Evolutionary conservation across 331 rosid species (phyloP).

Genomic region (Cydonia oblonga): DNA sequence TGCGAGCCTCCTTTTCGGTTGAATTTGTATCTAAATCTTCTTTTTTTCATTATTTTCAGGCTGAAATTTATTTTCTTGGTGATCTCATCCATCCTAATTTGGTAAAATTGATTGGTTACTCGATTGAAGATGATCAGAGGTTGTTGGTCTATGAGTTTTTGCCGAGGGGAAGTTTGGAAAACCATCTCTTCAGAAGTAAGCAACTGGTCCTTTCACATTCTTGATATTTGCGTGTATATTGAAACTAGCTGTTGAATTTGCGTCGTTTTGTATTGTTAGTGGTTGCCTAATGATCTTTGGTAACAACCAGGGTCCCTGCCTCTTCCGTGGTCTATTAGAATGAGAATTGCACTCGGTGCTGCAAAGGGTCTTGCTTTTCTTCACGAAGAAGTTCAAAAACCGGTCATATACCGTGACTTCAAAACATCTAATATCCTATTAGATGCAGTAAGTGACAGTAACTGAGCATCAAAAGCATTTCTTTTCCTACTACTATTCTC

Average conservation of each 20-base stretch:
- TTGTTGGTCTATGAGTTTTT: slow-evolving; percentile 71
- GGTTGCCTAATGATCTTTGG: slow-evolving; percentile 22
- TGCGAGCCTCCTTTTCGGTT: neutral
- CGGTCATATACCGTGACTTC: slow-evolving; percentile 85
- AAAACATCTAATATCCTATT: slow-evolving; percentile 85
- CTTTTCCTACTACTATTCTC: neutral
- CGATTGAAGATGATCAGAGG: slow-evolving; percentile 83
- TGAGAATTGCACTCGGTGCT: slow-evolving; percentile 60
- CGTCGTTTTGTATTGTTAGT: neutral
- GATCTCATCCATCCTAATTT: slow-evolving; percentile 66
- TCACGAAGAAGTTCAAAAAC: slow-evolving; percentile 75
- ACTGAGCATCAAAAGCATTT: neutral
- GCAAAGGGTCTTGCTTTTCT: slow-evolving; percentile 49
- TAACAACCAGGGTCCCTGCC: slow-evolving; percentile 85
- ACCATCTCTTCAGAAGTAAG: slow-evolving; percentile 84
- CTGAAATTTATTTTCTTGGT: slow-evolving; percentile 70
- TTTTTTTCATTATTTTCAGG: slow-evolving; percentile 26
- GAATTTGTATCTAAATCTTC: slow-evolving; percentile 7
- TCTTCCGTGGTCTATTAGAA: slow-evolving; percentile 89
- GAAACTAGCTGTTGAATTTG: neutral
- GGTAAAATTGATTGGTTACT: slow-evolving; percentile 70
- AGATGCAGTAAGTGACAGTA: slow-evolving; percentile 58
- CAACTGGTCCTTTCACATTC: slow-evolving; percentile 16
- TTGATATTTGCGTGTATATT: slow-evolving; percentile 10
- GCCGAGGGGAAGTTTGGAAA: slow-evolving; percentile 93